Percentiles rank a stretch among this genome's conserved stretches.
These are phyloP conservation scores for Clonostachys rosea DNA, from an alignment of 2,329 filamentous ascomycete genomes.

Conservation along the genomic window DNA sequence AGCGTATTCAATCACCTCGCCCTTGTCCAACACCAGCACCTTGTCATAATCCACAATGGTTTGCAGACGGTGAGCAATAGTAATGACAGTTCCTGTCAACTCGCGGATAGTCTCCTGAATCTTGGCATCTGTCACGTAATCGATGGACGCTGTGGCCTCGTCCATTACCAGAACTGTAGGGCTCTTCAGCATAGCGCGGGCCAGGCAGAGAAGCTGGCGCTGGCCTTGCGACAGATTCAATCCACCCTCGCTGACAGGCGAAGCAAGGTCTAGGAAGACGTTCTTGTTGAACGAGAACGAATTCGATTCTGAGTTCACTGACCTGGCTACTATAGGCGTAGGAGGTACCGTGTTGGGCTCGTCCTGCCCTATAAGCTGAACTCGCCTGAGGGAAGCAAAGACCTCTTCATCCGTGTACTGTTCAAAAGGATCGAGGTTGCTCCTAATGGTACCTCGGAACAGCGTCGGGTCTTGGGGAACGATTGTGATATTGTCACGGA, in stretches of 20 bases:
- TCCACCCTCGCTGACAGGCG: slow-evolving; percentile 82
- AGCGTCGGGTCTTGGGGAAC: slow-evolving; percentile 96
- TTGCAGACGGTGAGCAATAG: slow-evolving; percentile 90
- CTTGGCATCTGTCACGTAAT: slow-evolving; percentile 92
- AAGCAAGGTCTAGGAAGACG: slow-evolving; percentile 82
- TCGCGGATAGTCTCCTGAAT: slow-evolving; percentile 97
- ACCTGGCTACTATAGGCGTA: slow-evolving; percentile 11
- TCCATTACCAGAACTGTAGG: slow-evolving; percentile 98
- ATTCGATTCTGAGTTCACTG: slow-evolving; percentile 10
- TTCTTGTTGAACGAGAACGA: slow-evolving; percentile 77
- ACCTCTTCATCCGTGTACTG: slow-evolving; percentile 88
- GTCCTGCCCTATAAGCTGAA: slow-evolving; percentile 74
- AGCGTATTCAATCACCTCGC: slow-evolving; percentile 82
- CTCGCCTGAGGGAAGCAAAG: slow-evolving; percentile 78
- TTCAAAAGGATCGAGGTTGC: slow-evolving; percentile 88
- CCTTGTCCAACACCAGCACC: slow-evolving; percentile 89
- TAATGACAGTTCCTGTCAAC: slow-evolving; percentile 88
- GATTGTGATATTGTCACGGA: slow-evolving; percentile 92
- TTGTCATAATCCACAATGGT: slow-evolving; percentile 99
- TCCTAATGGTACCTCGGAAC: slow-evolving; percentile 87
- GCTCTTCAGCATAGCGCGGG: slow-evolving; percentile 84
- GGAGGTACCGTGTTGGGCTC: slow-evolving; percentile 29
- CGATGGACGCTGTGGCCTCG: slow-evolving; percentile 95
- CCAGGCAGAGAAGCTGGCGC: slow-evolving; percentile 88
- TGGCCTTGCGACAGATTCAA: slow-evolving; percentile 95